Evolutionary conservation across 805 yeast species (phyloP).

Genomic region (Zygotorulaspora florentina): DNA sequence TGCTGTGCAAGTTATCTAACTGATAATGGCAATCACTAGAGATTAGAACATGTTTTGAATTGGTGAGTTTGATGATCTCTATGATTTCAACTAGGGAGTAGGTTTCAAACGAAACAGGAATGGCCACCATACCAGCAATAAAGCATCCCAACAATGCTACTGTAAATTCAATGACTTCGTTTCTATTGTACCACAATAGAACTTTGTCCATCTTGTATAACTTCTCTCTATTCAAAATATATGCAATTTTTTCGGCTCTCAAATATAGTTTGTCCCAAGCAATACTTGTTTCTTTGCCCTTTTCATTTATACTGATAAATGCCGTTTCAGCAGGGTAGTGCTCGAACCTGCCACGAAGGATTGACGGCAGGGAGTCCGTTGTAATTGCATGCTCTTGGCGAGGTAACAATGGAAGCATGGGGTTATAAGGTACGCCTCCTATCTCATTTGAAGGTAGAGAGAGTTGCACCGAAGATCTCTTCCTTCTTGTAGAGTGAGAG

Average conservation of each 20-base stretch:
- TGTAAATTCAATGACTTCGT: slow-evolving; percentile 80
- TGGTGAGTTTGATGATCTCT: slow-evolving; percentile 67
- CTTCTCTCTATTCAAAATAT: slow-evolving; percentile 43
- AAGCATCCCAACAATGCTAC: slow-evolving; percentile 88
- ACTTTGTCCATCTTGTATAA: slow-evolving; percentile 81
- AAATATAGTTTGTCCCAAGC: slow-evolving; percentile 87
- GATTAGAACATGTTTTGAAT: slow-evolving; percentile 70
- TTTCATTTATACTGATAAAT: slow-evolving; percentile 62
- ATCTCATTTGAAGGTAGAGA: slow-evolving; percentile 34
- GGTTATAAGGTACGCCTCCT: slow-evolving; percentile 22
- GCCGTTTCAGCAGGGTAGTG: slow-evolving; percentile 66
- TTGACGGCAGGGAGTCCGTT: slow-evolving; percentile 62
- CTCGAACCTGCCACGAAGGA: slow-evolving; percentile 68
- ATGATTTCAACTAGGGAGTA: slow-evolving; percentile 60
- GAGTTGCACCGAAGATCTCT: slow-evolving; percentile 24
- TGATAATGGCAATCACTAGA: slow-evolving; percentile 76
- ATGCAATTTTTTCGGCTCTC: slow-evolving; percentile 83
- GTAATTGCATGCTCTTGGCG: slow-evolving; percentile 40
- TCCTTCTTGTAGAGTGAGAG: slow-evolving; percentile 13
- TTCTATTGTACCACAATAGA: slow-evolving; percentile 73
- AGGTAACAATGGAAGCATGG: slow-evolving; percentile 39
- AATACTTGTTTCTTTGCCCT: slow-evolving; percentile 77
- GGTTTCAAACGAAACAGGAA: slow-evolving; percentile 78
- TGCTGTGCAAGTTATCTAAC: slow-evolving; percentile 57
- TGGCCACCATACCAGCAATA: slow-evolving; percentile 89